Percentiles rank a stretch among this genome's conserved stretches.
Evolutionary conservation across 2,329 filamentous ascomycete genomes (phyloP).

Genomic region (Westerdykella sp.): DNA sequence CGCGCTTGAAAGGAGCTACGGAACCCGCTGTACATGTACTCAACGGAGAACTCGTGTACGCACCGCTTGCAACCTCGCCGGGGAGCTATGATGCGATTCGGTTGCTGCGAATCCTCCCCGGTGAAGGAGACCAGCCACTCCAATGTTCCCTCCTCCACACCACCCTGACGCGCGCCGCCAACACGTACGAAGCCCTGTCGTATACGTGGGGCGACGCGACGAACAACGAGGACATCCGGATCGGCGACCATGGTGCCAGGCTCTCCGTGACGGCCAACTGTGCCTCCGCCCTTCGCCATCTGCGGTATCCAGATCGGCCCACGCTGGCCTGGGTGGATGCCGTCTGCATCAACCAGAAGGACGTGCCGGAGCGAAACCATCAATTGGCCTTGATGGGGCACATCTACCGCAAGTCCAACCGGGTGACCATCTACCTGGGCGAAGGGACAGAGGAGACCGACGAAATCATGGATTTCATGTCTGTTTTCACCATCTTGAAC

Average conservation of each 20-base stretch:
- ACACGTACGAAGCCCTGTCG: constrained; percentile 2
- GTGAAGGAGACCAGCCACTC: background rate
- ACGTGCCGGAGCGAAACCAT: constrained; percentile 1
- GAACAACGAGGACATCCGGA: background rate
- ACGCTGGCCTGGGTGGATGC: constrained; percentile 7
- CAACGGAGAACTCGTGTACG: no score
- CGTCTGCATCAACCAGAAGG: background rate
- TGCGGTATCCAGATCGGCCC: background rate
- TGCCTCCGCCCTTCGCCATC: background rate
- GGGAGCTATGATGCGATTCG: no score
- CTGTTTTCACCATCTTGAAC: background rate
- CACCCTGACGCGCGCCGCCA: background rate
- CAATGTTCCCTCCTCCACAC: constrained; percentile 1
- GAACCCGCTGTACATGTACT: no score
- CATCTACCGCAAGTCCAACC: constrained; percentile 6
- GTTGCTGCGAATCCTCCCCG: no score
- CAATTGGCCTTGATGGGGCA: constrained; percentile 7
- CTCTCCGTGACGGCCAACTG: no score
- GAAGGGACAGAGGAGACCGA: background rate
- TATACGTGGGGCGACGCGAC: constrained; percentile 2
- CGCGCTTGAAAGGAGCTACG: no score
- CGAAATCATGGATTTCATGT: background rate
- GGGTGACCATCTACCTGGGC: constrained; percentile 8
- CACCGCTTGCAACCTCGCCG: no score
- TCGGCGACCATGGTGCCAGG: background rate